Conservation (phyloP, 1,284 basidiomycete species). For the Cryptococcus sp. region DNA sequence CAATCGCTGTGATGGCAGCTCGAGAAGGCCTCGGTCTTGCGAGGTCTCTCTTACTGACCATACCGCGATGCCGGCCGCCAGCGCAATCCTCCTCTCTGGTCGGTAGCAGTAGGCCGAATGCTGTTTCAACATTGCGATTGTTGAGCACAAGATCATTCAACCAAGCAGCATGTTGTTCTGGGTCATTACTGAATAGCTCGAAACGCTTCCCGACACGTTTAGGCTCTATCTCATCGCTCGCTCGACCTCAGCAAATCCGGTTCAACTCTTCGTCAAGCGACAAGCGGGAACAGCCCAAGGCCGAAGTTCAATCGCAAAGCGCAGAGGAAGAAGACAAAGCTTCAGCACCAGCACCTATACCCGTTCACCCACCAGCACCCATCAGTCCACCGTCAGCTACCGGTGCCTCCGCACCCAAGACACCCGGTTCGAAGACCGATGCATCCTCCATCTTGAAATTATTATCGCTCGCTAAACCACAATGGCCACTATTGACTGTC, state of each 20-base stretch:
- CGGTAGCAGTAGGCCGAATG: not conserved
- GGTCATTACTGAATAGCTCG: too few species aligned
- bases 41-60: slow-evolving; percentile 13
- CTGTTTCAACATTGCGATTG: not conserved
- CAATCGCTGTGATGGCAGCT: slow-evolving; percentile 14
- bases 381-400: slow-evolving; percentile 17
- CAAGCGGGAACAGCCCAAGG: slow-evolving; percentile 1
- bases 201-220: too few species aligned
- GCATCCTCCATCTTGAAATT: slow-evolving; percentile 45
- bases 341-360: slow-evolving; percentile 17
- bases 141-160: too few species aligned
- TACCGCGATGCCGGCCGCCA: slow-evolving; percentile 8
- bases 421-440: slow-evolving; percentile 30
- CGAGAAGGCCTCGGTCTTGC: slow-evolving; percentile 19
- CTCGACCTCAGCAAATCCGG: slow-evolving; percentile 1
- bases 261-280: slow-evolving; percentile 4
- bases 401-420: not conserved
- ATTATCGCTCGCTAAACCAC: slow-evolving; percentile 45
- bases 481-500: slow-evolving; percentile 43
- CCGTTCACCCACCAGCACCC: slow-evolving; percentile 19
- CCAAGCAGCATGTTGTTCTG: too few species aligned
- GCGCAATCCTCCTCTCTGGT: not conserved
- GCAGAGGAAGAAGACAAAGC: not conserved
- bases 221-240: not conserved
- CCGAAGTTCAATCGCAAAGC: not conserved